Base-by-base conservation (phyloP, 2,329 filamentous ascomycete species). In the Lasiodiplodia hormozganensis region DNA sequence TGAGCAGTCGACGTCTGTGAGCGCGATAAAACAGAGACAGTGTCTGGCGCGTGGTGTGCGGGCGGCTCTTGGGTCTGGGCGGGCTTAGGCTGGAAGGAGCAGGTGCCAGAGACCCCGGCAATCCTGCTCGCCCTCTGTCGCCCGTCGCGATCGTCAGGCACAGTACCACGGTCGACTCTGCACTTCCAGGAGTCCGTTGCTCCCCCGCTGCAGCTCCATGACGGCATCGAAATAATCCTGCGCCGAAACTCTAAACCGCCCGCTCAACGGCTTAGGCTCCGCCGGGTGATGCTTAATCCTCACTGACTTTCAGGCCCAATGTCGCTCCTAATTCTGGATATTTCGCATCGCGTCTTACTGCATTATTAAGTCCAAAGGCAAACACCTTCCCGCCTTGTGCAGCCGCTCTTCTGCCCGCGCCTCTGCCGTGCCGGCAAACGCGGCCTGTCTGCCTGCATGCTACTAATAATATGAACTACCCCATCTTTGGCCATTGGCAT, bases 141-240 rank as follows among this genome's bases (percentile, higher is more conserved):
- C 25, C 25, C 56, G n/a, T 34, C 54, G 14, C 47, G 60, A 64
- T 64, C 60, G 60, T 38, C 60, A 64, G 60, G 60, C 14, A 64
- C 43, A 52, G 47, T 40, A 52, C 60, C 60, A 52, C 60, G 28
- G 60, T 38, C 43, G 60, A 49, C 43, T 25, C 34, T n/a, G 18
- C 7, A 11, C 2, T 2, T 25, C 58, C 58, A 36, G 58, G 60
- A 62, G 11, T 49, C 57, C 25, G 57, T 25, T 47, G 58, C 58
- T 2, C 36, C 16, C 16, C 4, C 25, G 43, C 56, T 52, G 40
- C 57, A n/a, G 16, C 12, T 23, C 21, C 6, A 23, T 58, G 54
- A 14, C 58, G n/a, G 47, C 60, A 28, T 52, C 40, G 16, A 62
- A 49, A 62, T 62, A 62, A 62, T 25, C 23, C 58, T 36, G n/a